Evolutionary conservation across 768 basidiomycete species (phyloP), one percentile per base, ranked within the genome.

Genomic region (Harrya chromipes): DNA sequence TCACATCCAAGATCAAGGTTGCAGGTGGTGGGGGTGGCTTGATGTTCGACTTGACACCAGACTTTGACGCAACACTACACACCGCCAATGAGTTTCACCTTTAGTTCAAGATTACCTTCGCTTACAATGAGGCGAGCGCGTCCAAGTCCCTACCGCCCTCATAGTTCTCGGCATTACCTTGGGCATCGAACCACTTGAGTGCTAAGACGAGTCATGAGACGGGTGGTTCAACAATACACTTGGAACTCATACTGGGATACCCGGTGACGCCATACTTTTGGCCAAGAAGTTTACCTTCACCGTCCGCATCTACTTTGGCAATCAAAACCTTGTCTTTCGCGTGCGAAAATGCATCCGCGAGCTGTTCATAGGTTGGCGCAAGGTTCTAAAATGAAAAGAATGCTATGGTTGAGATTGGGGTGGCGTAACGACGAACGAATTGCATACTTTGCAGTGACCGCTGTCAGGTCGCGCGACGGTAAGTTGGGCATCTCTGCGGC

Each of bases 281-380:
- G 49, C 90, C 94, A 36, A 93, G 62, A 3, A 83, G 75, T 59
- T 83, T 85, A 43, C 93, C 94, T 36, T 65, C 85, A 43, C 92
- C 91, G 62, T 97, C 94, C 1, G 93, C 93, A 57, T 97, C 93
- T 11, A 94, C 85, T 64, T 95, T 95, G 46, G 92, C 94, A 57
- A 97, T 80, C 43, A 90, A 60, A 19, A 97, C 87, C 64, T 89
- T 90, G 62, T 91, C 84, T 54, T 86, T 86, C 45, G 77, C 81
- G 46, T 85, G 79, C 4, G 79, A 70, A 63, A 83, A 97, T n/a
- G 87, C 87, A 60, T 95, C 88, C 24, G 85, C 94, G 23, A 97
- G 81, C 65, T 94, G 78, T 65, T 95, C 94, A 56, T 90, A 97
- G 0, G 73, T 69, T 4, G 94, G 94, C 0, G 91, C 94, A 52